Evolutionary conservation across 2,329 filamentous ascomycete genomes (phyloP), one percentile per base, ranked within the genome.

Genomic region (Colletotrichum simmondsii): DNA sequence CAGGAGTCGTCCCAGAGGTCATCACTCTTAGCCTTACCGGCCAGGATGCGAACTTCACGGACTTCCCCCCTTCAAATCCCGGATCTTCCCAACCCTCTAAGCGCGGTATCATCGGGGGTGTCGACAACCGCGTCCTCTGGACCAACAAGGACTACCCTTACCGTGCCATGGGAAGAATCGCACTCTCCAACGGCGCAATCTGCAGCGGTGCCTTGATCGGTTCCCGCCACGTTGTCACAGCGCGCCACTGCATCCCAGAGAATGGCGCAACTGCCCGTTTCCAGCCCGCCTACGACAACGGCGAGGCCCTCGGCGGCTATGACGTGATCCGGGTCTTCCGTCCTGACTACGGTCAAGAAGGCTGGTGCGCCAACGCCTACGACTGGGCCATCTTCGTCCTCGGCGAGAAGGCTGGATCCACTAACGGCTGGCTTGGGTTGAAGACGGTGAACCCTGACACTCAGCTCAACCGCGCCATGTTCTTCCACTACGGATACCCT

Each of bases 381-480:
- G 78, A 80, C 75, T 79, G 78, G 77, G 76, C 77, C 56, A 76
- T 80, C 49, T 69, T 78, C 53, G 72, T 80, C 58, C 74, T 79
- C 22, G 73, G 75, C 57, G 57, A 75, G 10, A 77, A 78, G 56
- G 73, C 79, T 1, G 78, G 78, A 22, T 75, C 78, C 8, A 19
- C 70, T n/a, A 72, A 71, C 22, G 78, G 78, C 28, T 78, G 73
- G 65, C 75, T 80, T n/a, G 77, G 78, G 26, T 74, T 75, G 57
- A 72, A 72, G 65, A 57, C 66, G 4, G 72, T 75, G 24, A 73
- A 76, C 59, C 68, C 68, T 16, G 67, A 65, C 19, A 72, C 28
- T 2, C 67, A 68, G 46, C 49, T 74, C 14, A 75, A 75, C 30
- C 68, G 57, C 26, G 70, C 74, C 19, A 68, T 69, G 63, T 74